Conservation (phyloP, 768 basidiomycete genomes). For the Suillus luteus region DNA sequence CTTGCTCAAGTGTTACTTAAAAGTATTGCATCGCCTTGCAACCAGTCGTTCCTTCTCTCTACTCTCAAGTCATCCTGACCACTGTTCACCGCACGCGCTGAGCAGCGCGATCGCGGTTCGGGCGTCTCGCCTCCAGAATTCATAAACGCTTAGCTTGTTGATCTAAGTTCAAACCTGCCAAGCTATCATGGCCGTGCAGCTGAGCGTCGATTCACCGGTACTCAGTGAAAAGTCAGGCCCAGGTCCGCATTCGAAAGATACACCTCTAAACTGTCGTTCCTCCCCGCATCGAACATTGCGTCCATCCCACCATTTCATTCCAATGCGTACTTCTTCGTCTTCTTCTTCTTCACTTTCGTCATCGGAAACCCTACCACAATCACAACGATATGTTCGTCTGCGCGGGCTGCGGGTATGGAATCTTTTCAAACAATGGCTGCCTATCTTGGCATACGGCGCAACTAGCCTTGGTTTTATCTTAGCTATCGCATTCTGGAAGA, state of each 20-base stretch:
- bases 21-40: background rate
- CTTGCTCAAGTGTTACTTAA: background rate
- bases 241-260: conserved; percentile 18
- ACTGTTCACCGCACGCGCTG: background rate
- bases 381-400: conserved; percentile 44
- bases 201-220: conserved; percentile 17
- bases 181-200: conserved; percentile 13
- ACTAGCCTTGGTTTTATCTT: conserved; percentile 78
- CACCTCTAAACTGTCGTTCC: conserved; percentile 21
- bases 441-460: conserved; percentile 72
- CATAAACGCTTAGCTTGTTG: background rate
- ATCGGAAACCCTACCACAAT: conserved; percentile 18
- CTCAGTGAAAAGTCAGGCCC: conserved; percentile 25
- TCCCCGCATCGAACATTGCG: conserved; percentile 19
- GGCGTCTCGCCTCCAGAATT: conserved; percentile 15
- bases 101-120: conserved; percentile 18
- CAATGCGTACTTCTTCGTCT: conserved; percentile 21
- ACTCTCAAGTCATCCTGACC: background rate
- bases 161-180: conserved; percentile 17
- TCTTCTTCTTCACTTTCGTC: conserved; percentile 9
- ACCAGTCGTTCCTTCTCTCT: conserved; percentile 1
- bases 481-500: conserved; percentile 83
- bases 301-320: conserved; percentile 23
- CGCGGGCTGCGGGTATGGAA: conserved; percentile 55
- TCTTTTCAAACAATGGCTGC: conserved; percentile 73